These are phyloP conservation scores for Helianthus tuberosus DNA, from an alignment of 129 eudicot genomes.

Conservation along the genomic window DNA sequence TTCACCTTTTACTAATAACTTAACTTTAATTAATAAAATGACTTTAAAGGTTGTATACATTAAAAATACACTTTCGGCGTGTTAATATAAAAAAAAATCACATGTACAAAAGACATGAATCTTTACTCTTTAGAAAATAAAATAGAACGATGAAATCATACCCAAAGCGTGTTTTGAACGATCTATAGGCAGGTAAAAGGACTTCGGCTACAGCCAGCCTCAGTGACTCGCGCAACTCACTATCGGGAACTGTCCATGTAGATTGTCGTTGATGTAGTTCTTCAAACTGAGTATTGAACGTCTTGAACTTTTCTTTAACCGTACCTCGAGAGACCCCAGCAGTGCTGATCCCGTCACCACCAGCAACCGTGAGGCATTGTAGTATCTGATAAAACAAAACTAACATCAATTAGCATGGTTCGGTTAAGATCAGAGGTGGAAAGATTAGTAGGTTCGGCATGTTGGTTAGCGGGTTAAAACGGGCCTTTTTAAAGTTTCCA, in stretches of 20 bases:
- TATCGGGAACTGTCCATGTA: slow-evolving; percentile 94
- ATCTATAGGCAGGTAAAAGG: slow-evolving; percentile 87
- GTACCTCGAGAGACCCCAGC: slow-evolving; percentile 59
- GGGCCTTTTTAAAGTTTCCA: not conserved
- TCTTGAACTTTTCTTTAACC: slow-evolving; percentile 82
- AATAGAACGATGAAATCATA: slow-evolving; percentile 20
- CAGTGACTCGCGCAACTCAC: slow-evolving; percentile 89
- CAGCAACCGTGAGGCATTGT: slow-evolving; percentile 61
- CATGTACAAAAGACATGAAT: not conserved
- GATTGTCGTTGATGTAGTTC: slow-evolving; percentile 94
- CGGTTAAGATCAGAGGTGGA: not conserved
- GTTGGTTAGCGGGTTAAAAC: not conserved
- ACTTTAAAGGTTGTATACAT: not conserved
- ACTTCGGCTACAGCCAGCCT: slow-evolving; percentile 98
- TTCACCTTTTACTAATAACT: not conserved
- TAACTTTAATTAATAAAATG: not conserved
- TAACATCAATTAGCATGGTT: slow-evolving; percentile 19
- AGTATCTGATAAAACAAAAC: slow-evolving; percentile 55
- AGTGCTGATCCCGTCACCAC: slow-evolving; percentile 39
- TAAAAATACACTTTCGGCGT: not conserved
- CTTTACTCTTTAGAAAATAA: not conserved
- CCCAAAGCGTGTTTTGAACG: slow-evolving; percentile 79
- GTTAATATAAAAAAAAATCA: too few species aligned
- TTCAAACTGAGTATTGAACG: slow-evolving; percentile 73
- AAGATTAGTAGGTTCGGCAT: not conserved